A percentile compares a stretch with the other conserved stretches of the same genome.
These are phyloP conservation scores for Tylopilus vinaceipallidus DNA, from an alignment of 768 basidiomycete species.

Conservation along the genomic window DNA sequence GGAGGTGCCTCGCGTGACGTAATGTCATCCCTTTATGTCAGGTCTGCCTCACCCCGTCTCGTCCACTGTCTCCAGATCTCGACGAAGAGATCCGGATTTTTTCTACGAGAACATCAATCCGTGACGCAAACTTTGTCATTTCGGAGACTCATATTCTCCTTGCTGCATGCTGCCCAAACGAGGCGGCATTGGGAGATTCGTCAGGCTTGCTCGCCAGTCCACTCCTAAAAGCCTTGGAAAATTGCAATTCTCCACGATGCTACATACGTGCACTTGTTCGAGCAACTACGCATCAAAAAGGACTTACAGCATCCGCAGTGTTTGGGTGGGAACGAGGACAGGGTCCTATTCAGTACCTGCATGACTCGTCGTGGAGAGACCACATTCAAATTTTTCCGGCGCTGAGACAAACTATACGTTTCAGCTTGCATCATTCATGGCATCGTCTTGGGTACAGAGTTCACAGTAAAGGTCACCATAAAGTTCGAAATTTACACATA, in stretches of 20 bases:
- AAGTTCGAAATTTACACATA: background rate
- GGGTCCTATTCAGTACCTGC: slow-evolving; percentile 19
- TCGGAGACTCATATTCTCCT: slow-evolving; percentile 19
- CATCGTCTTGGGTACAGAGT: slow-evolving; percentile 13
- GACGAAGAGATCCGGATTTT: slow-evolving; percentile 8
- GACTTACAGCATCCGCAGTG: slow-evolving; percentile 22
- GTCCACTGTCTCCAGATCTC: slow-evolving; percentile 13
- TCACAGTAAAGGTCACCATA: too few species aligned
- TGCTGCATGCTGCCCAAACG: slow-evolving; percentile 20
- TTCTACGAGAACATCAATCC: background rate
- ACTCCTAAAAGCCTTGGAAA: slow-evolving; percentile 13
- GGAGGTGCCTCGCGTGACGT: slow-evolving; percentile 15
- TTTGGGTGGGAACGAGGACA: slow-evolving; percentile 11
- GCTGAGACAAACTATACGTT: slow-evolving; percentile 3
- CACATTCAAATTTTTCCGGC: slow-evolving; percentile 13
- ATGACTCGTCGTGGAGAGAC: slow-evolving; percentile 6
- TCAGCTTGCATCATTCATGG: slow-evolving; percentile 22
- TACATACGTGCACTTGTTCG: slow-evolving; percentile 12
- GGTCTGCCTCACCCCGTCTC: slow-evolving; percentile 11
- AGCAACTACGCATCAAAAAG: background rate
- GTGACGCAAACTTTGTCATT: slow-evolving; percentile 4
- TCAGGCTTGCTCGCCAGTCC: slow-evolving; percentile 19
- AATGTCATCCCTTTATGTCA: background rate
- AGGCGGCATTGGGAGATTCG: slow-evolving; percentile 11
- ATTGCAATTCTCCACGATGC: slow-evolving; percentile 13